phyloP scores from a whole-genome alignment of 495 filamentous ascomycete genomes.

The Cercophora samala region DNA sequence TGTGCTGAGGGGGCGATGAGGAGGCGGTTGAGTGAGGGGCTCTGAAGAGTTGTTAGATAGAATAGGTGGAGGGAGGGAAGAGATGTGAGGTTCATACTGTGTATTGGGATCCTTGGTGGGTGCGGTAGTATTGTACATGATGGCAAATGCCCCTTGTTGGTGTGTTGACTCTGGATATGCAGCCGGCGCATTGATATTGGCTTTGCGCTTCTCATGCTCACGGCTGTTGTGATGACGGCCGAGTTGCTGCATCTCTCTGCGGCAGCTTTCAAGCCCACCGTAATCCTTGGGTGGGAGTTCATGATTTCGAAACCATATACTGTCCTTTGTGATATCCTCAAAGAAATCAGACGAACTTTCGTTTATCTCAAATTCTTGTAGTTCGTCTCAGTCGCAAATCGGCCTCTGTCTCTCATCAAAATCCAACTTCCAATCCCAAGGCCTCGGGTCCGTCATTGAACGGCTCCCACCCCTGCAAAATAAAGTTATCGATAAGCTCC shows the following conservation, averaged over 20 bases:
- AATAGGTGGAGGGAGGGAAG: background rate
- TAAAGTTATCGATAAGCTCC: conserved; percentile 10
- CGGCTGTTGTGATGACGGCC: background rate
- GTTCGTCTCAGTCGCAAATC: background rate
- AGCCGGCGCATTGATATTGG: background rate
- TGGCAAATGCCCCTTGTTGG: background rate
- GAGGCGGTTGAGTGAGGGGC: background rate
- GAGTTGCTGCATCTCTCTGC: background rate
- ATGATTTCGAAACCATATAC: background rate
- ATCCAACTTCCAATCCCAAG: background rate
- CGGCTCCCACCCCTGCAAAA: background rate
- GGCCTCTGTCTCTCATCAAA: background rate
- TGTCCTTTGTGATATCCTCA: no score
- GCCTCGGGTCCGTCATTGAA: background rate
- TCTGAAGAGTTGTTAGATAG: background rate
- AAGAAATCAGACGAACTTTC: background rate
- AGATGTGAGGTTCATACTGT: background rate
- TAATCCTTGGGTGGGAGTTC: background rate
- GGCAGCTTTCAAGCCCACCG: background rate
- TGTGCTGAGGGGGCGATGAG: conserved; percentile 15
- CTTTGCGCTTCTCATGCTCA: background rate
- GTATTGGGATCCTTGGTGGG: background rate
- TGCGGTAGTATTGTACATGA: background rate
- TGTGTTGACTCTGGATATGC: background rate
- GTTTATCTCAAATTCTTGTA: background rate